A percentile compares a stretch with the other conserved stretches of the same genome.
Evolutionary conservation across 176 grass and related monocot species (phyloP).

Genomic region (Triticum monococcum): DNA sequence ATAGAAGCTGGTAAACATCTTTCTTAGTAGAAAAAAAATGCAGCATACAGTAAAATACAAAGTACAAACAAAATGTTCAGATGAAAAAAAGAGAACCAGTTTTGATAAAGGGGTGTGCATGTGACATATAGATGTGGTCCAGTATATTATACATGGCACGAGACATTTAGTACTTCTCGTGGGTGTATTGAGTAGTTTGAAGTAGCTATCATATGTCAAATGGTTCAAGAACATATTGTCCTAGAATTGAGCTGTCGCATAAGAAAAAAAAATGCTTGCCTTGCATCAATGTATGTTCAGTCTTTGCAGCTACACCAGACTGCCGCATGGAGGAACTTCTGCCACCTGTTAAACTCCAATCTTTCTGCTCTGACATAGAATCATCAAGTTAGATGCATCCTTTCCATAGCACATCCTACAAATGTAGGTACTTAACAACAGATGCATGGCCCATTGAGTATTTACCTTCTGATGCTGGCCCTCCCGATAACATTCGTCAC

Average conservation of each 20-base stretch:
- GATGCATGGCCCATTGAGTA: slow-evolving; percentile 20
- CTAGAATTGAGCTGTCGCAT: not conserved
- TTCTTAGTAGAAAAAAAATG: not conserved
- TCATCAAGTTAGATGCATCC: slow-evolving; percentile 35
- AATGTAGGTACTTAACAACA: slow-evolving; percentile 6
- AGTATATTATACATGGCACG: not conserved
- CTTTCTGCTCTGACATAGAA: slow-evolving; percentile 63
- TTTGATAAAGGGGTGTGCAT: not conserved
- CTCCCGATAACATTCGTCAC: slow-evolving; percentile 26
- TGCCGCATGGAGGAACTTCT: slow-evolving; percentile 30
- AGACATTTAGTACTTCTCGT: not conserved
- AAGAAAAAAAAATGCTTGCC: slow-evolving; percentile 36
- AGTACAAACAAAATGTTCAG: not conserved
- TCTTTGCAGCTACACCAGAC: slow-evolving; percentile 30
- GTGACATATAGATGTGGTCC: slow-evolving; percentile 9
- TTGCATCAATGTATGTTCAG: slow-evolving; percentile 29
- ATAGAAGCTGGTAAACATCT: not conserved
- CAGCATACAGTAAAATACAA: not conserved
- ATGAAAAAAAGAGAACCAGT: not conserved
- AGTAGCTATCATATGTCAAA: not conserved
- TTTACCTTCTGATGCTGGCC: slow-evolving; percentile 58
- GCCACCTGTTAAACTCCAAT: slow-evolving; percentile 32
- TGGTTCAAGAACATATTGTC: not conserved
- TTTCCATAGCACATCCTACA: slow-evolving; percentile 27
- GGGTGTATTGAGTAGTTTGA: not conserved